Evolutionary conservation across 1,139 yeast species (phyloP), one percentile per base, ranked within the genome.

Genomic region (Debaryomyces coudertii): DNA sequence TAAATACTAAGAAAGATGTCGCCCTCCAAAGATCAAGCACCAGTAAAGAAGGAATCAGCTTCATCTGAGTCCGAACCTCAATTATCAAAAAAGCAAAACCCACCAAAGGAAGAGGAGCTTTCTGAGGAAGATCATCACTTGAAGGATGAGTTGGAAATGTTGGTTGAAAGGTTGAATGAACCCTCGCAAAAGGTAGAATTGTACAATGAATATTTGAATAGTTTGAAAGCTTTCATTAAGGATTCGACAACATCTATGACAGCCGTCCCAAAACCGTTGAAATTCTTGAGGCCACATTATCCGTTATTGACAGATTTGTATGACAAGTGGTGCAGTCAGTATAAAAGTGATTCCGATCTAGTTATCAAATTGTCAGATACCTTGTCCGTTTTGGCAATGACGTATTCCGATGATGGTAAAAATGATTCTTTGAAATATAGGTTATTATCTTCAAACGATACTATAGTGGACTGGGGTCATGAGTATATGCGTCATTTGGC

Each of bases 231-330:
- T 44, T 82, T 82, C 58, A 92, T 93, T 58, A 84, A 90, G 56
- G 95, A 95, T 44, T 88, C 98, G 12, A 93, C 99, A 3, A 89
- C 97, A 28, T 90, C 98, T 7, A 93, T 93, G 97, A 95, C 99
- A 2, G 99, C 99, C 1, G 99, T 95, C 40, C 99, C 99, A 39
- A 95, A 93, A 66, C 99, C 99, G 11, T 80, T 93, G 69, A 95
- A 95, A 72, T 95, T 95, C 64, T 77, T 95, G 56, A 83, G 97
- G 60, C 96, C 98, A 12, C 90, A 84, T 58, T 93, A 85, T 63
- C 85, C 86, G 15, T 63, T 76, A 25, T 75, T 93, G 60, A 80
- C 82, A 38, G 79, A 73, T 45, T 69, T 87, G 35, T 88, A 87
- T 63, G 84, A 81, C 40, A 70, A 75, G 29, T 90, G 97, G 97